Evolutionary conservation across 305 asterid genomes (phyloP).

Genomic region (Coffea humblotiana): DNA sequence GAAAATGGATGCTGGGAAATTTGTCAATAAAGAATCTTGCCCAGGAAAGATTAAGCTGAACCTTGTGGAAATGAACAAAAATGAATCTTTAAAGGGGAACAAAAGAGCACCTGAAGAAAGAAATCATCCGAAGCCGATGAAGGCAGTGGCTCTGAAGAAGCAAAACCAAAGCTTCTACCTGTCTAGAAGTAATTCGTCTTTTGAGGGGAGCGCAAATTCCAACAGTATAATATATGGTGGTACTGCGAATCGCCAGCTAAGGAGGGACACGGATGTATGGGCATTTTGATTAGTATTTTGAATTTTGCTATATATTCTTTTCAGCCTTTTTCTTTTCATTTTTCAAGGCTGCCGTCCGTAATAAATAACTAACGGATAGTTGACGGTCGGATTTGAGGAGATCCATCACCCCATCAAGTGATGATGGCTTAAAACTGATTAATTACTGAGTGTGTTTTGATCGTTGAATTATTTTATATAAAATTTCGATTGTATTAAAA

Average conservation of each 20-base stretch:
- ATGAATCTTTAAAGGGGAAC: neutral
- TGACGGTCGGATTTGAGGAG: neutral
- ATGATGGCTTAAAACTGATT: neutral
- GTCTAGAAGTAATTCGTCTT: slow-evolving; percentile 41
- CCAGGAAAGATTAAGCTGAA: slow-evolving; percentile 19
- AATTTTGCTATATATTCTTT: too few species aligned
- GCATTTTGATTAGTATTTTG: neutral
- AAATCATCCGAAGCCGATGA: neutral
- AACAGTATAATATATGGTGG: neutral
- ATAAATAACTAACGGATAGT: neutral
- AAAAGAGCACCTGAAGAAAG: slow-evolving; percentile 20
- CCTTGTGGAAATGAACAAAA: slow-evolving; percentile 29
- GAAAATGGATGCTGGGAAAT: slow-evolving; percentile 12
- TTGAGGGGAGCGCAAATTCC: neutral
- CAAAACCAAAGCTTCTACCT: slow-evolving; percentile 26
- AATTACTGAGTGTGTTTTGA: neutral
- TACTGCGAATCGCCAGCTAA: slow-evolving; percentile 1
- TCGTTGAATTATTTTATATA: too few species aligned
- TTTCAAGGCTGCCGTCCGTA: neutral
- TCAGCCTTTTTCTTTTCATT: neutral
- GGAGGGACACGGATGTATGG: slow-evolving; percentile 2
- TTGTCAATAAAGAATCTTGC: slow-evolving; percentile 15
- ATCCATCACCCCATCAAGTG: rapidly evolving
- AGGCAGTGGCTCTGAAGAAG: slow-evolving; percentile 28
- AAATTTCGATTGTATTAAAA: too few species aligned